phyloP scores from a whole-genome alignment of 2,329 filamentous ascomycete genomes.

The Pseudonectria foliicola region DNA sequence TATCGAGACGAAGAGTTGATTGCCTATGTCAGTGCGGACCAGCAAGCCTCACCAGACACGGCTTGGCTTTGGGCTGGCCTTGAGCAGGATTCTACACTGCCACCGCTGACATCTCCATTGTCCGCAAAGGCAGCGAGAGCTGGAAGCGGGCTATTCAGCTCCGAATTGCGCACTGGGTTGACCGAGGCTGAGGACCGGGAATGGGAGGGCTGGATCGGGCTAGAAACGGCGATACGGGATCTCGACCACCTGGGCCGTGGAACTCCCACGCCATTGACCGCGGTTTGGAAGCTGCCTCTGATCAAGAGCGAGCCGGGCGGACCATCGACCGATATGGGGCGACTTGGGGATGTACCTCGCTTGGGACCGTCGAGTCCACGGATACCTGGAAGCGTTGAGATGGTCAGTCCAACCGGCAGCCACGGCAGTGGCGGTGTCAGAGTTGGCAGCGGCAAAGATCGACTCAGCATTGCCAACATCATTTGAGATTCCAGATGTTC shows the following conservation, averaged over 20 bases:
- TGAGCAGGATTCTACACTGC: constrained; percentile 38
- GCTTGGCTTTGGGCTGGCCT: constrained; percentile 76
- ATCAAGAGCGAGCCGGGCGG: constrained; percentile 28
- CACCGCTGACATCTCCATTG: constrained; percentile 14
- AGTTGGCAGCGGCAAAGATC: constrained; percentile 21
- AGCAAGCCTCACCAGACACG: constrained; percentile 70
- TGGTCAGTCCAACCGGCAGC: constrained; percentile 21
- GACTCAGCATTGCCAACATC: constrained; percentile 39
- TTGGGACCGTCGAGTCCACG: constrained; percentile 21
- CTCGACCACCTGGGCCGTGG: constrained; percentile 20
- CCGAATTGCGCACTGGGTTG: constrained; percentile 44
- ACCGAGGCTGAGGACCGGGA: constrained; percentile 52
- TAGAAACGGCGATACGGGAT: constrained; percentile 46
- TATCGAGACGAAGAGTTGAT: constrained; percentile 76
- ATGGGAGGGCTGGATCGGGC: constrained; percentile 74
- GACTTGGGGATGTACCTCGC: constrained; percentile 24
- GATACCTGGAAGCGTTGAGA: constrained; percentile 17
- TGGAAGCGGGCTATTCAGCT: constrained; percentile 35
- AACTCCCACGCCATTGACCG: constrained; percentile 26
- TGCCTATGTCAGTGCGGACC: constrained; percentile 76
- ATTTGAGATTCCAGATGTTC: constrained; percentile 22
- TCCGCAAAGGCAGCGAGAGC: constrained; percentile 14
- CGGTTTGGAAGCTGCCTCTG: constrained; percentile 29
- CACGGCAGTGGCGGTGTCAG: constrained; percentile 6
- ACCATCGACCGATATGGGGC: constrained; percentile 20